Evolutionary conservation across 495 filamentous ascomycete genomes (phyloP).

Genomic region (Xylona heveae): DNA sequence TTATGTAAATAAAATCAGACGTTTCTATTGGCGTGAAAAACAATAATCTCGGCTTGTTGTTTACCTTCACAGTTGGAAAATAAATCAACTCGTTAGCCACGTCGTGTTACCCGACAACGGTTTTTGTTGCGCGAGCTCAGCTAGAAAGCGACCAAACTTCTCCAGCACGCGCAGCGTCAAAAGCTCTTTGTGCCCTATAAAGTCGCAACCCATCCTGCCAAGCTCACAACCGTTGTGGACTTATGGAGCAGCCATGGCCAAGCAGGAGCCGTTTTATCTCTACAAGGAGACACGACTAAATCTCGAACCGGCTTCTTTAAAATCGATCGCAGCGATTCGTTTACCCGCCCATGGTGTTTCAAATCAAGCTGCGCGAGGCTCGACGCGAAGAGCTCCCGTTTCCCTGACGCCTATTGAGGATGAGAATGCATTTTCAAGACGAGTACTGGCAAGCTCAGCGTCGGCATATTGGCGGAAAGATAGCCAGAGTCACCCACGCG

Average conservation of each 20-base stretch:
- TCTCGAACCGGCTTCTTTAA: slow-evolving; percentile 47
- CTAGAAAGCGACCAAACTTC: no score
- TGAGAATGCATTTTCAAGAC: slow-evolving; percentile 49
- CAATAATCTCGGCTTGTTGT: no score
- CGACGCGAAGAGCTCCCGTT: slow-evolving; percentile 16
- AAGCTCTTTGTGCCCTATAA: no score
- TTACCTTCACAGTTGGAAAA: no score
- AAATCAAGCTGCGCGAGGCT: slow-evolving; percentile 9
- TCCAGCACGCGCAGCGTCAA: no score
- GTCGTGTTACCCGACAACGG: no score
- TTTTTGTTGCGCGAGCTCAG: no score
- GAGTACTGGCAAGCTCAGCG: slow-evolving; percentile 54
- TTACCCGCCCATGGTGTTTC: slow-evolving; percentile 13
- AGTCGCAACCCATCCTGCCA: neutral
- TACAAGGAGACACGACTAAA: slow-evolving; percentile 79
- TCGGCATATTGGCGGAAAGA: slow-evolving; percentile 68
- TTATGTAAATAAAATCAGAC: no score
- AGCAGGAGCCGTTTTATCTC: slow-evolving; percentile 15
- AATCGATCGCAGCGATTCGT: slow-evolving; percentile 48
- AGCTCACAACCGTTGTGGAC: no score
- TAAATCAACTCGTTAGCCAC: no score
- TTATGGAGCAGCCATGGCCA: slow-evolving; percentile 15
- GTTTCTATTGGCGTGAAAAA: no score
- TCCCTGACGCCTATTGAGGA: slow-evolving; percentile 33
- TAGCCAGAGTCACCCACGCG: slow-evolving; percentile 51